Base-by-base conservation (phyloP, 495 filamentous ascomycete species). In the Aspergillus mulundensis region DNA sequence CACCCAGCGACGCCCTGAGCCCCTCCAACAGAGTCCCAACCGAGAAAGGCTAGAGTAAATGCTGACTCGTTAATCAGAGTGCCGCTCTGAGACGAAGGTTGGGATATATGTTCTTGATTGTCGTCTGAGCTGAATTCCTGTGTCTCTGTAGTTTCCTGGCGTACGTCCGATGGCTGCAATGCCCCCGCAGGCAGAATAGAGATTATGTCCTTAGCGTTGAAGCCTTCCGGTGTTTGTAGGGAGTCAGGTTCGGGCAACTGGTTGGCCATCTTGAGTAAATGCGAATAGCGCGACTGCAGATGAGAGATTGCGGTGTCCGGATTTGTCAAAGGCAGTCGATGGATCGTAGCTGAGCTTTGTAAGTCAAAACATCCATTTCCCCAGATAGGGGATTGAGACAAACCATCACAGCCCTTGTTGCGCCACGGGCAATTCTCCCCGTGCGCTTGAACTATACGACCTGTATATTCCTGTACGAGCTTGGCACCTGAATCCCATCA, bases 351-450 rank as follows among this genome's bases (percentile, higher is more conserved):
- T 79, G 10, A 23, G 21, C 0, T 28, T 7, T 11, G 51, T 69
- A 34, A 71, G 59, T 40, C 25, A 36, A 18, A 19, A 21, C 0
- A 18, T 34, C 21, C 24, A 15, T 8, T 8, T 14, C 42, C 5
- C 28, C n/a, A n/a, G n/a, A n/a, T 24, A 52, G 32, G 23, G 3
- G 19, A 18, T 28, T 3, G 46, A 15, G 41, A 63, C 78, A 54
- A 71, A 93, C 88, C 88, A 72, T 93, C 89, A 66, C 91, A 95
- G 15, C 89, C 89, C 51, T 81, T 84, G 70, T 81, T 86, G 59
- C 87, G 79, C 95, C 95, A 98, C 12, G 90, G 78, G 68, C 94
- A 98, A 56, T 80, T 82, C 51, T 88, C 87, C n/a, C 83, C 79
- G 67, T 98, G 94, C 23, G 82, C 85, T n/a, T 81, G 80, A 19